Conservation (phyloP, 179 eudicot species). For the Spinacia oleracea region DNA sequence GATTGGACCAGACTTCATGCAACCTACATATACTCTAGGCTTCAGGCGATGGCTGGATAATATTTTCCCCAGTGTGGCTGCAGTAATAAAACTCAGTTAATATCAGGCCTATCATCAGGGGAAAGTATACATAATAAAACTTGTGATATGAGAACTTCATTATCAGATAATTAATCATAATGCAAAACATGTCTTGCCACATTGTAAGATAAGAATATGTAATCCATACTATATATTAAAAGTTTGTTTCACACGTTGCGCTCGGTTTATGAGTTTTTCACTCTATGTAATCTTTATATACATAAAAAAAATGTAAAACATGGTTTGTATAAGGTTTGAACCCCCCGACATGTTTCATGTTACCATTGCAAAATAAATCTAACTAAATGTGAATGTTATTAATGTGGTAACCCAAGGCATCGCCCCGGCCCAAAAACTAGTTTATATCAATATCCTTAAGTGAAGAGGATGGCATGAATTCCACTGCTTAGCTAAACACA, state of each 20-base stretch:
- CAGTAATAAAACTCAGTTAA: constrained; percentile 18
- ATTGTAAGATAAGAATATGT: not conserved
- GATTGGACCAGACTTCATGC: constrained; percentile 91
- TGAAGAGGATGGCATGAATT: not conserved
- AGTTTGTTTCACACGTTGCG: no score
- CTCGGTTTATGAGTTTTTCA: no score
- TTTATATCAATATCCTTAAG: no score
- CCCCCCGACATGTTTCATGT: no score
- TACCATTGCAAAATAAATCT: no score
- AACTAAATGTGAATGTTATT: no score
- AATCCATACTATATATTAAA: no score
- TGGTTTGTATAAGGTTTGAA: no score
- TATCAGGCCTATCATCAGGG: not conserved
- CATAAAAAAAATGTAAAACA: no score
- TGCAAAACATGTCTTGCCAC: not conserved
- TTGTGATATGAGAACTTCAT: not conserved
- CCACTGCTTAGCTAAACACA: not conserved
- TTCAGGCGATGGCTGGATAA: constrained; percentile 61
- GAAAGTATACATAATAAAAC: not conserved
- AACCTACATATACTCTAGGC: constrained; percentile 71
- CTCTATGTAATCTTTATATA: no score
- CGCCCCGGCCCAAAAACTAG: no score
- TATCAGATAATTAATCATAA: not conserved
- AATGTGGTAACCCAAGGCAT: no score
- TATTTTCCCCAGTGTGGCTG: constrained; percentile 83